Base-by-base conservation (phyloP, 1,284 basidiomycete species). In the Coniferiporia weirii region DNA sequence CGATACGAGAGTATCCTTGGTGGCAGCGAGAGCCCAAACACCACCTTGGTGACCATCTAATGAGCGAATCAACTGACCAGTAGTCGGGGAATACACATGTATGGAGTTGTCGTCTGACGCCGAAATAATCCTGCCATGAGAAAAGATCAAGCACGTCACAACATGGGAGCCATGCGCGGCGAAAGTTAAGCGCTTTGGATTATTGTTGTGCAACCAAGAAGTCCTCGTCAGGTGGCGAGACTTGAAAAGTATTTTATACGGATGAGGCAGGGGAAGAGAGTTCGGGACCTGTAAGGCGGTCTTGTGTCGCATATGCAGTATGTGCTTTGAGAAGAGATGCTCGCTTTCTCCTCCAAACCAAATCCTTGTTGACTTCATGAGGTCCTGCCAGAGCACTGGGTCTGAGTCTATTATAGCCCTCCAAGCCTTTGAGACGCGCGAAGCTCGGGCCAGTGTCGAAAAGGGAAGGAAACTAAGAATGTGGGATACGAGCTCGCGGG, bases 71-170 rank as follows among this genome's bases (percentile, higher is more conserved):
- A 92, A 79, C 51, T 84, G 79, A 5, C 95, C 95, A 0, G 88
- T 92, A 22, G 79, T 72, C 15, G 93, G 93, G 27, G 87, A 88
- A 71, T 95, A 96, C 50, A 97, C 85, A 69, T 95, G 91, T 67
- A 98, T 96, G 3, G 91, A 91, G 68, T 95, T 91, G 71, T 93
- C 92, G 70, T 95, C 93, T 1, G 94, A 96, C 8, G 95, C 95
- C 4, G 92, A 94, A 66, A 98, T 93, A 72, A 98, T 93, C 66
- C 95, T 92, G 49, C 91, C 90, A 65, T 86, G 85, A 54, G 95
- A 95, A 75, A 98, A 93, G 67, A 97, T 84, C 52, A 97, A 81
- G 72, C 93, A 96, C 35, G 95, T 98, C 64, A 98, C 93, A 59
- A 97, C 95, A 46, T 88, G 88, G 47, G 85, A 85, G 1, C 93